Evolutionary conservation across 75 land plant genomes (phyloP), one percentile per base, ranked within the genome.

Genomic region (Gnetum montanum): DNA sequence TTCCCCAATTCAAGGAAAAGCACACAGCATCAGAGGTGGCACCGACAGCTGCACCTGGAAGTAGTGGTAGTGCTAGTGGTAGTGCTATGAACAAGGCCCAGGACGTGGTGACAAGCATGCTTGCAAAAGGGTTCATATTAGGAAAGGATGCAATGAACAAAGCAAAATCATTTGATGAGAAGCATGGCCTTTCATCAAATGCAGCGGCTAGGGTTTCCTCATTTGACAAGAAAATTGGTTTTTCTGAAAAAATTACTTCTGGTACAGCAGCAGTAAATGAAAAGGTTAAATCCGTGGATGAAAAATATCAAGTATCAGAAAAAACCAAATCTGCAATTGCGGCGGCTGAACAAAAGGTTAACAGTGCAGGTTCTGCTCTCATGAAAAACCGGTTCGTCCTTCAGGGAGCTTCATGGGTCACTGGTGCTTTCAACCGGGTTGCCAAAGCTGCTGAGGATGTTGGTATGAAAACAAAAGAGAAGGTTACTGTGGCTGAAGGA

Each of bases 131-230:
- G 11, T 86, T 75, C 34, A 36, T 72, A 48, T 48, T 86, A 2
- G 91, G 91, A 49, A 86, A 86, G 64, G 91, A 86, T 59, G 76
- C 81, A 0, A 41, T 83, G 22, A 64, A 46, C 51, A 80, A 72
- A 57, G 89, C 89, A 1, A 88, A 81, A 66, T 7, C 72, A 29
- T 84, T 88, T 49, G 89, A 88, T 54, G 82, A 88, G 70, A 80
- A 78, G 64, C 80, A 64, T 57, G 70, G 66, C 26, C 60, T 86
- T 25, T 76, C 75, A n/a, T 74, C 84, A 28, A 79, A 76, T 44
- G 88, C 91, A 8, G 33, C 81, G 3, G 73, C 91, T 3, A 76
- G 60, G 54, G 85, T 79, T 12, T 62, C 67, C 13, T 69, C 74
- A 31, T 31, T 86, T 41, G 80, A 84, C 51, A 76, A 78, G 62